Base-by-base conservation (phyloP, 805 yeast genomes). In the Saccharomycopsis babjevae region DNA sequence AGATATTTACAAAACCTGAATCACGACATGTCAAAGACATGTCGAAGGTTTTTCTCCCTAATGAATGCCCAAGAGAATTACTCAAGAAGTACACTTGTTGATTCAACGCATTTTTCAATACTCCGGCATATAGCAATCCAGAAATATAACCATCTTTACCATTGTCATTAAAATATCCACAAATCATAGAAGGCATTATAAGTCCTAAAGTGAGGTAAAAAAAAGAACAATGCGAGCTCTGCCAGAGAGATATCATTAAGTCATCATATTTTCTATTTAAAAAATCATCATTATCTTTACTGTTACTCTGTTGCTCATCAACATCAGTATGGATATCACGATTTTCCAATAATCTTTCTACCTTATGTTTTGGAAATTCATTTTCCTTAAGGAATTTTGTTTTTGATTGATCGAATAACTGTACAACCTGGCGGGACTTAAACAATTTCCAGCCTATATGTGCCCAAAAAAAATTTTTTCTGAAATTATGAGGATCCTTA, bases 361-460 rank as follows among this genome's bases (percentile, higher is more conserved):
- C 39, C 2, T 38, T 57, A 18, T 20, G 61, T 22, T 63, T 57
- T 18, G 39, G 25, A 30, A 58, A 40, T 25, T 61, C 59, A 54
- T 58, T 58, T 34, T 50, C 50, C 30, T 64, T 64, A n/a, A 60
- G 56, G 22, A 50, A 56, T 62, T 61, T 62, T 42, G 64, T 65
- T 25, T 58, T 58, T 38, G 57, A 10, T 28, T 61, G 58, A 22
- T 32, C 32, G 52, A 62, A 52, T 8, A 57, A 18, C 38, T 54
- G 54, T 3, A 50, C 36, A 10, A 43, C 13, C 32, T 54, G 54
- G 4, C 64, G 28, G 18, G 55, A 56, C 54, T 79, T 79, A 62
- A 86, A 76, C 39, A 90, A 69, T 74, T 88, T 79, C 96, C 97
- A 92, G 2, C 97, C 97, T 74, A 90, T 77, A 73, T 91, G 97